A percentile compares a stretch with the other conserved stretches of the same genome.
These are phyloP conservation scores for Echria macrotheca DNA, from an alignment of 495 filamentous ascomycete genomes.

Conservation along the genomic window DNA sequence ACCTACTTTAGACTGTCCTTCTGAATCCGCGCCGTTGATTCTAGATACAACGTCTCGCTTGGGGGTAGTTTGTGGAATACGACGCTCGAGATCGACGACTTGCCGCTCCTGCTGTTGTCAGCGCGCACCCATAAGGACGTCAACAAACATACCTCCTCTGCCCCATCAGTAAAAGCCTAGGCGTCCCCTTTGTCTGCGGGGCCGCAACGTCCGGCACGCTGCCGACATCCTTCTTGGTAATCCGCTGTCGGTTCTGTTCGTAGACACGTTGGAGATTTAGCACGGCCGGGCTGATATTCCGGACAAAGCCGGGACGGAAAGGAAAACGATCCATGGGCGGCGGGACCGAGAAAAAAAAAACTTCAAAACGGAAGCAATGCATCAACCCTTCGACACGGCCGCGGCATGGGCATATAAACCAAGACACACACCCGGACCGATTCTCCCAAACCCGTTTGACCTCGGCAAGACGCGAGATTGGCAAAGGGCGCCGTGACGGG, in stretches of 20 bases:
- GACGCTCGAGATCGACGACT: conserved; percentile 95
- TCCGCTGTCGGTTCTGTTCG: conserved; percentile 49
- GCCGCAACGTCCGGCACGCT: conserved; percentile 35
- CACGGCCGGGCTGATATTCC: conserved; percentile 41
- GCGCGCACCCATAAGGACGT: not conserved
- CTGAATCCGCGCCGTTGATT: conserved; percentile 87
- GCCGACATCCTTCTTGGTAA: conserved; percentile 36
- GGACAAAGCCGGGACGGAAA: conserved; percentile 17
- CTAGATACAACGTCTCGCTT: conserved; percentile 88
- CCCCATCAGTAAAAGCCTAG: conserved; percentile 88
- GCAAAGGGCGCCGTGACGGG: no score
- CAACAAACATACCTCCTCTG: conserved; percentile 67
- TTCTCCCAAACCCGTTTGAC: no score
- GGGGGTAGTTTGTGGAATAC: conserved; percentile 97
- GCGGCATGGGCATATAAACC: no score
- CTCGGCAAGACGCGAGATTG: no score
- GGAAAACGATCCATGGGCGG: conserved; percentile 15
- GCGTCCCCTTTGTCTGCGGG: conserved; percentile 56
- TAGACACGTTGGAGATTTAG: conserved; percentile 52
- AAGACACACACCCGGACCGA: no score
- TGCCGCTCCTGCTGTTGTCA: conserved; percentile 66
- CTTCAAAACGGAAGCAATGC: no score
- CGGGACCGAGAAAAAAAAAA: no score
- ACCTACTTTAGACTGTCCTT: conserved; percentile 84
- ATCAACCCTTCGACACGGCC: no score